These are phyloP conservation scores for Corniculantispora saksenae DNA, from an alignment of 2,329 filamentous ascomycete genomes.

Conservation along the genomic window DNA sequence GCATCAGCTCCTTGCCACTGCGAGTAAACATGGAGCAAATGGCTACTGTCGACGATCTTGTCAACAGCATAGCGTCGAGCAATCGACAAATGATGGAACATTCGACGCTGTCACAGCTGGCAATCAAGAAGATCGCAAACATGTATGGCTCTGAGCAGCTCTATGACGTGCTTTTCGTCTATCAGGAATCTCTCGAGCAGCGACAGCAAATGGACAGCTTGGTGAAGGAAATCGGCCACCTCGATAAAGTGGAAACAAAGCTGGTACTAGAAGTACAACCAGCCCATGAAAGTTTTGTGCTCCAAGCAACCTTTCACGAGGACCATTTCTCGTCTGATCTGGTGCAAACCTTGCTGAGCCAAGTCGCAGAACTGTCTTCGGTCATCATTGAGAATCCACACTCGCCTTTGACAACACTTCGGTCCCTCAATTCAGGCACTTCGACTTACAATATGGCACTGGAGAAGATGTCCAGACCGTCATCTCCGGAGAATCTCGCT, in stretches of 20 bases:
- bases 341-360: conserved; percentile 56
- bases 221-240: conserved; percentile 58
- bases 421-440: background rate
- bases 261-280: conserved; percentile 78
- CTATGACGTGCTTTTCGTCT: conserved; percentile 80
- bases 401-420: background rate
- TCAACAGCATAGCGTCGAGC: conserved; percentile 62
- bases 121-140: conserved; percentile 65
- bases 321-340: conserved; percentile 55
- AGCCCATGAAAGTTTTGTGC: conserved; percentile 37
- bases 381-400: conserved; percentile 32
- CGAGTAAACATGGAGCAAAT: conserved; percentile 60
- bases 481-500: conserved; percentile 57
- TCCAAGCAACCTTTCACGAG: conserved; percentile 51
- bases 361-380: conserved; percentile 57
- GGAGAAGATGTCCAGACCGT: background rate
- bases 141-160: conserved; percentile 57
- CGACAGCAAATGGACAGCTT: conserved; percentile 32
- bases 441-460: conserved; percentile 8
- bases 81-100: conserved; percentile 69
- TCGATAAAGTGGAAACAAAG: conserved; percentile 75
- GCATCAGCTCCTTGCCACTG: conserved; percentile 73
- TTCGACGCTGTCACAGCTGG: conserved; percentile 62
- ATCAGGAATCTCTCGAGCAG: conserved; percentile 69
- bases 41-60: conserved; percentile 57